Percentiles rank a stretch among this genome's conserved stretches.
Evolutionary conservation across 768 basidiomycete species (phyloP).

Genomic region (Russula emetica): DNA sequence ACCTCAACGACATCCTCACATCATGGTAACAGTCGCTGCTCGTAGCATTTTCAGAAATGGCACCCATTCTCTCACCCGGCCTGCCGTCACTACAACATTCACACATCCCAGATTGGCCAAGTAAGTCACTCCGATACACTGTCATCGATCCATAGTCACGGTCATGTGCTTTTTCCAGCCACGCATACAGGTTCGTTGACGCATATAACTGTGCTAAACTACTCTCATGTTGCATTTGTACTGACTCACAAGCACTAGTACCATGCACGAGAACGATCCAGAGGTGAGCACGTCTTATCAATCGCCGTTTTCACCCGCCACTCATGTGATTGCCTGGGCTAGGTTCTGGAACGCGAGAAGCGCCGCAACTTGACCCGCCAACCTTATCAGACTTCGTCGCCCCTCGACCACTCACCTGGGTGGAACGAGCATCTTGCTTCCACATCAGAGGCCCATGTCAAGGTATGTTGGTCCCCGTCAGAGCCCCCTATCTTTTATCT

Average conservation of each 20-base stretch:
- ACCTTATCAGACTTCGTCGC: conserved; percentile 47
- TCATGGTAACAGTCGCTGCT: conserved; percentile 14
- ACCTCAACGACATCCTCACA: background rate
- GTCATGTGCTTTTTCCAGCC: conserved; percentile 5
- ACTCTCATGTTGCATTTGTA: background rate
- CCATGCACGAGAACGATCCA: conserved; percentile 58
- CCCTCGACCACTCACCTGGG: conserved; percentile 54
- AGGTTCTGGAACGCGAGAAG: conserved; percentile 54
- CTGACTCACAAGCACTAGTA: conserved; percentile 32
- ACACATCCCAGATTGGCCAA: conserved; percentile 6
- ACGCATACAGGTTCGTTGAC: conserved; percentile 21
- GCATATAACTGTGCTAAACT: background rate
- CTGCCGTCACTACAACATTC: conserved; percentile 9
- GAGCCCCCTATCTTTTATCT: background rate
- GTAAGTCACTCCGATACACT: background rate
- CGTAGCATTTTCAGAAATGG: conserved; percentile 26
- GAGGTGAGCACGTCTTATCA: conserved; percentile 37
- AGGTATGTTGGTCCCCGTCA: conserved; percentile 38
- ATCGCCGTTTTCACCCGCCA: background rate
- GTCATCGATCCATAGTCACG: background rate
- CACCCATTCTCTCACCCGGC: conserved; percentile 23
- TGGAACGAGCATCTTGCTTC: conserved; percentile 69
- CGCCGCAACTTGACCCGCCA: conserved; percentile 42
- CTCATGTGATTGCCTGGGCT: background rate
- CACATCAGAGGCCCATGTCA: conserved; percentile 60